These are phyloP conservation scores for Exophiala sp. DNA, from an alignment of 2,329 filamentous ascomycete species.

Conservation along the genomic window DNA sequence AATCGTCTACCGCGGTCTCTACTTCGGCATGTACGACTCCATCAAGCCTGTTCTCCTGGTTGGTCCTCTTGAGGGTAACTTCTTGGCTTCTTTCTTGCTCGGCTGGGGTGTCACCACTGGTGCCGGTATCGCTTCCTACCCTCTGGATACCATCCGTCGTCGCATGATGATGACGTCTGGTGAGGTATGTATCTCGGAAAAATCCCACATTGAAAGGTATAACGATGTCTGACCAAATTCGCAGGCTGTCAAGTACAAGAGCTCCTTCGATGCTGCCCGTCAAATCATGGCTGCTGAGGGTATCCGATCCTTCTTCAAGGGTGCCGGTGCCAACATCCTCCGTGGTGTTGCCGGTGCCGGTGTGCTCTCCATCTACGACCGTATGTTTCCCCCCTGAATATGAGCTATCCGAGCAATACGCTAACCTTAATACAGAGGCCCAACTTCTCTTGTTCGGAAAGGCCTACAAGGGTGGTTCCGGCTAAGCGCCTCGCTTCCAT, in stretches of 20 bases:
- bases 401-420: neutral
- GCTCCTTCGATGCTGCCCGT: slow-evolving; percentile 86
- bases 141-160: slow-evolving; percentile 99
- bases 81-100: slow-evolving; percentile 98
- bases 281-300: slow-evolving; percentile 97
- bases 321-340: slow-evolving; percentile 99
- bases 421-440: slow-evolving; percentile 26
- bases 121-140: slow-evolving; percentile 99
- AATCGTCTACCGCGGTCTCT: slow-evolving; percentile 99
- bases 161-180: slow-evolving; percentile 99
- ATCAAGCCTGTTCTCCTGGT: slow-evolving; percentile 97
- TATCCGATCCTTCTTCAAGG: slow-evolving; percentile 99
- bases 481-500: slow-evolving; percentile 29
- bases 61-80: slow-evolving; percentile 91
- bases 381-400: slow-evolving; percentile 37
- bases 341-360: slow-evolving; percentile 99
- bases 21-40: slow-evolving; percentile 99
- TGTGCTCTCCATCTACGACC: slow-evolving; percentile 99
- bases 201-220: neutral
- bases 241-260: slow-evolving; percentile 99
- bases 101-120: slow-evolving; percentile 99
- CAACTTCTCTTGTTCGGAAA: slow-evolving; percentile 99
- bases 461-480: slow-evolving; percentile 70
- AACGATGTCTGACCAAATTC: slow-evolving; percentile 8
- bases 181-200: slow-evolving; percentile 48